Evolutionary conservation across 192 early-diverging fungal genomes (phyloP).

Genomic region (Coemansia sp.): DNA sequence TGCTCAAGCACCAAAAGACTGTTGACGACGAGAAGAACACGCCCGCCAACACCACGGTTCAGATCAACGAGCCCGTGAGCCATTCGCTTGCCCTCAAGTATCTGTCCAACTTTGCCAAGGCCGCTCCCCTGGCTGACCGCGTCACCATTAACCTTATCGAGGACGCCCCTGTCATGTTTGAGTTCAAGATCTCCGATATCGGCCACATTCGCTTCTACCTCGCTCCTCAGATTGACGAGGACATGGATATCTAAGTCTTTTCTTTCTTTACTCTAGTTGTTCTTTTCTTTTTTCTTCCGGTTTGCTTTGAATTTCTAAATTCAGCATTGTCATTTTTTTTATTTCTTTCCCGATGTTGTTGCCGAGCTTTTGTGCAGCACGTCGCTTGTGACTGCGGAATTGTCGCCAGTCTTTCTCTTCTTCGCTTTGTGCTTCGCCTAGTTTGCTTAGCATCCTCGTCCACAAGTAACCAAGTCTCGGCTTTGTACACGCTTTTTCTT

Average conservation of each 20-base stretch:
- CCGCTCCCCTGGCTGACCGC: conserved; percentile 74
- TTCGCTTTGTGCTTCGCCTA: no score
- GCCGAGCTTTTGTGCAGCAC: neutral
- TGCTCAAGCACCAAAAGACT: conserved; percentile 70
- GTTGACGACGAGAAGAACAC: conserved; percentile 68
- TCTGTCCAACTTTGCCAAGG: conserved; percentile 92
- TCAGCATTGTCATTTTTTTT: neutral
- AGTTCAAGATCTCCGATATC: conserved; percentile 86
- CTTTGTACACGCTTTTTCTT: no score
- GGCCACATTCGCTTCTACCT: conserved; percentile 96
- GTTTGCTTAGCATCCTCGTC: no score
- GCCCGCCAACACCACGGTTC: conserved; percentile 65
- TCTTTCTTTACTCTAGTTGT: neutral
- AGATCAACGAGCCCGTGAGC: conserved; percentile 75
- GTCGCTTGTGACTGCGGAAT: no score
- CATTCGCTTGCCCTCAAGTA: conserved; percentile 94
- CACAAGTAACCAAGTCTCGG: no score
- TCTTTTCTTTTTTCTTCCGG: neutral
- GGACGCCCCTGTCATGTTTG: conserved; percentile 90
- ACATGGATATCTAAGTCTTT: conserved; percentile 15
- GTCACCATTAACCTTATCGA: conserved; percentile 83
- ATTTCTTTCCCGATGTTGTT: neutral
- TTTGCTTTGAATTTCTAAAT: neutral
- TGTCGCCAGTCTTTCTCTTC: no score
- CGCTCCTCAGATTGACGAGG: conserved; percentile 76